Percentiles rank a stretch among this genome's conserved stretches.
Conservation (phyloP, 139 green algal species). For the Asterochloris sp. region DNA sequence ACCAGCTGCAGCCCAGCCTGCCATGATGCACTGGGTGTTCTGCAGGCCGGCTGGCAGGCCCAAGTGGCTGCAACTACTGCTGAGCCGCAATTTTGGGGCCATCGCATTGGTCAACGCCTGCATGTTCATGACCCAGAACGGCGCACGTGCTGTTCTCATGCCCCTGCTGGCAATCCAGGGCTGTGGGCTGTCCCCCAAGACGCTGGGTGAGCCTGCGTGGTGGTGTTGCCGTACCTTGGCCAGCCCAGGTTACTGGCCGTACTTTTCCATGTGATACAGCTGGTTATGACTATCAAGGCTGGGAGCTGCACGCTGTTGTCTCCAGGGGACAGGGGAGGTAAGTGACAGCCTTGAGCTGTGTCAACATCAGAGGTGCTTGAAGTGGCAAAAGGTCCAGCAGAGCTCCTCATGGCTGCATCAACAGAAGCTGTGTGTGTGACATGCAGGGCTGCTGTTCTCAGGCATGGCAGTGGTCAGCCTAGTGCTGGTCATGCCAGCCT, state of each 20-base stretch:
- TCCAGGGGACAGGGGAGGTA: no score
- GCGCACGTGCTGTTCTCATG: slow-evolving; percentile 28
- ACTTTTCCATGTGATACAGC: no score
- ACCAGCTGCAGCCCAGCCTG: background rate
- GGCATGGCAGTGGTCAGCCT: slow-evolving; percentile 31
- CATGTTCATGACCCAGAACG: slow-evolving; percentile 35
- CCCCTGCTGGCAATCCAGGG: slow-evolving; percentile 25
- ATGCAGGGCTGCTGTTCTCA: slow-evolving; percentile 25
- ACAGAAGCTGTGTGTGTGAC: background rate
- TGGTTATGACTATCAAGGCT: no score
- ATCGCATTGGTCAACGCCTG: slow-evolving; percentile 25
- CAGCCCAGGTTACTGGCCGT: no score
- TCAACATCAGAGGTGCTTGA: no score
- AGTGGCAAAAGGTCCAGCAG: background rate
- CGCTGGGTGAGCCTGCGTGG: slow-evolving; percentile 9
- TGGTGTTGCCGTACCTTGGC: background rate
- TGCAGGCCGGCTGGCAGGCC: background rate
- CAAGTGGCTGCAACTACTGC: slow-evolving; percentile 17
- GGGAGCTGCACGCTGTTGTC: no score
- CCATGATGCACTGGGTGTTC: background rate
- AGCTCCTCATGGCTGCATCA: background rate
- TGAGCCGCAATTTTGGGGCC: slow-evolving; percentile 20
- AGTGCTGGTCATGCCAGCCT: slow-evolving; percentile 26
- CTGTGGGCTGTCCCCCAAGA: slow-evolving; percentile 20
- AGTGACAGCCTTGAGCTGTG: no score